A percentile compares a stretch with the other conserved stretches of the same genome.
These are phyloP conservation scores for Cystofilobasidium macerans DNA, from an alignment of 768 basidiomycete species.

Conservation along the genomic window DNA sequence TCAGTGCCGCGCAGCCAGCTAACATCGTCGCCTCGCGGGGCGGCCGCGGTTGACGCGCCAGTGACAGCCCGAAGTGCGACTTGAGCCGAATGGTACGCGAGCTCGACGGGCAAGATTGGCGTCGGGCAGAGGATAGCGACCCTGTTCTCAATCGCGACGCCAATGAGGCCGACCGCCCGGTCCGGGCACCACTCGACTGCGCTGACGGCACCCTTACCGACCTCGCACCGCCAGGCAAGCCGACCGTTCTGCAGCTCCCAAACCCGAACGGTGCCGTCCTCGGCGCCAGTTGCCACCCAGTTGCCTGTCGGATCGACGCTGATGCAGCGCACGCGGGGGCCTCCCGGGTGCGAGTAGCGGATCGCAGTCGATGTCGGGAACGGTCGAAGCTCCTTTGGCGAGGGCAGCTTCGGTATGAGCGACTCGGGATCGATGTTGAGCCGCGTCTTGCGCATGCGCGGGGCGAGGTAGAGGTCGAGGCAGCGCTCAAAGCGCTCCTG, in stretches of 20 bases:
- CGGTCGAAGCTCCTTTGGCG: conserved; percentile 76
- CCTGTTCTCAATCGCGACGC: conserved; percentile 63
- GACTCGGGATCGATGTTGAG: conserved; percentile 85
- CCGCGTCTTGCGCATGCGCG: conserved; percentile 60
- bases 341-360: conserved; percentile 53
- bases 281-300: conserved; percentile 87
- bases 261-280: conserved; percentile 68
- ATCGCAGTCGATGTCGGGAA: conserved; percentile 83
- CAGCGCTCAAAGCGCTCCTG: conserved; percentile 88
- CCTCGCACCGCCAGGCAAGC: conserved; percentile 75
- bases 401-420: conserved; percentile 86
- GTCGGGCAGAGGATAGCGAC: conserved; percentile 42
- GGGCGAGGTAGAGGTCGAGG: conserved; percentile 91
- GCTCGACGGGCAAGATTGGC: conserved; percentile 68
- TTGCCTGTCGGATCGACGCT: conserved; percentile 75
- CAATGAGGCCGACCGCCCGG: conserved; percentile 65
- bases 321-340: conserved; percentile 58
- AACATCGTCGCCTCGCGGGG: conserved; percentile 35
- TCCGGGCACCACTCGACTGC: conserved; percentile 90
- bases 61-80: conserved; percentile 51
- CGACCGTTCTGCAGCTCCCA: conserved; percentile 89
- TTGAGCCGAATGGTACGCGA: conserved; percentile 50
- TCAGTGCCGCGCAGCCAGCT: conserved; percentile 40
- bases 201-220: conserved; percentile 61
- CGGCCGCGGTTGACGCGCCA: conserved; percentile 40